These are phyloP conservation scores for Sarocladium strictum DNA, from an alignment of 2,329 filamentous ascomycete species.

Conservation along the genomic window DNA sequence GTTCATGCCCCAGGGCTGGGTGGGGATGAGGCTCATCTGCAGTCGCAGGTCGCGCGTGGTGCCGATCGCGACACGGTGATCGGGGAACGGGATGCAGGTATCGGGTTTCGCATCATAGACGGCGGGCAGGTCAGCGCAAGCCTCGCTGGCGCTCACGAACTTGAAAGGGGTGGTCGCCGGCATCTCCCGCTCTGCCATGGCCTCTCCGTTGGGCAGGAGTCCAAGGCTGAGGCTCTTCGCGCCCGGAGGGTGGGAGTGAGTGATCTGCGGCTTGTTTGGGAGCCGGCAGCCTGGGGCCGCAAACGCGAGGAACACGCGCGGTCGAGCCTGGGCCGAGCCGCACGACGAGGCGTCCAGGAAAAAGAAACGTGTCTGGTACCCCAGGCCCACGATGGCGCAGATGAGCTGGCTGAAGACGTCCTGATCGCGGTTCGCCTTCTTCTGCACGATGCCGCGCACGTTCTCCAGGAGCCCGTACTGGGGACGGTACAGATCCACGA, in stretches of 20 bases:
- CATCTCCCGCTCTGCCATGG: conserved; percentile 47
- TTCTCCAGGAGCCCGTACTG: conserved; percentile 76
- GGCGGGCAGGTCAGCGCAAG: conserved; percentile 52
- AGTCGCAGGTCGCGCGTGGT: conserved; percentile 32
- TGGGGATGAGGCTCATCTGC: conserved; percentile 55
- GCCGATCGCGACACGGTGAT: conserved; percentile 52
- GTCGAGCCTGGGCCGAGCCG: conserved; percentile 60
- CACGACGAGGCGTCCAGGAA: conserved; percentile 64
- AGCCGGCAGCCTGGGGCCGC: conserved; percentile 59
- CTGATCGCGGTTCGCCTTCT: conserved; percentile 37
- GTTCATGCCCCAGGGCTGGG: conserved; percentile 46
- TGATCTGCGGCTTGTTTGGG: conserved; percentile 49
- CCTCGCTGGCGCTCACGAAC: conserved; percentile 47
- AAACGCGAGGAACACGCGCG: conserved; percentile 65
- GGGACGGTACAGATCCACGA: conserved; percentile 68
- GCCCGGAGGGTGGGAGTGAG: conserved; percentile 53
- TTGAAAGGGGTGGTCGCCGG: conserved; percentile 50
- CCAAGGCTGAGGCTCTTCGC: conserved; percentile 41
- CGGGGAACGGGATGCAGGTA: conserved; percentile 58
- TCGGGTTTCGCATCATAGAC: conserved; percentile 57
- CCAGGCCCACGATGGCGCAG: conserved; percentile 66
- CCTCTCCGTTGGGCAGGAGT: conserved; percentile 49
- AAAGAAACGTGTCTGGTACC: conserved; percentile 67
- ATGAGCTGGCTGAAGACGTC: conserved; percentile 71
- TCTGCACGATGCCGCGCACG: conserved; percentile 58